Evolutionary conservation across 257 asterid species (phyloP), one percentile per base, ranked within the genome.

Genomic region (Salvia splendens): DNA sequence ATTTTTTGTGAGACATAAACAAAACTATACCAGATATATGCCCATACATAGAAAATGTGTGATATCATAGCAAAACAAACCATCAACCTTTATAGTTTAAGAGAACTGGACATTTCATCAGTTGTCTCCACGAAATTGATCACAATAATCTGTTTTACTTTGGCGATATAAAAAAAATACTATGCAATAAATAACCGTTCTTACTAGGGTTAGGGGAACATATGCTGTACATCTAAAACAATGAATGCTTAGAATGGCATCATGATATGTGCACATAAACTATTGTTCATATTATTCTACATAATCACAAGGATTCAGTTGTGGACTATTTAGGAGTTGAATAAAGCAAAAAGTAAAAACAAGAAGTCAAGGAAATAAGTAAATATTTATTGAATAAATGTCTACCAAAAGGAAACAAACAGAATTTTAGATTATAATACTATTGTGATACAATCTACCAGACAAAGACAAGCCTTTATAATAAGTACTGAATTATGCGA

Each of bases 81-180:
- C 48, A 61, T 74, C 69, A 55, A 47, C 38, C 24, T 17, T 54
- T 42, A 12, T 33, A 42, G 67, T 7, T 57, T 40, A 49, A 11
- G 63, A 62, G 63, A 62, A 45, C 20, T 14, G 20, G 28, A 61
- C 12, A 17, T 7, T 60, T 41, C 36, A 40, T 40, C 54, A 48
- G 7, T 48, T 17, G 10, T 33, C 33, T 47, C 6, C 8, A 14
- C 12, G 65, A 36, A 36, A 50, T 51, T 42, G 20, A 17, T 17
- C 20, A 0, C 20, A 17, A 17, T 17, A 17, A 17, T 17, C 20
- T 17, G 20, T 17, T 17, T 17, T 0, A 17, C 20, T 17, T 17
- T 1, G 20, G 20, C 20, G 1, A 17, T 17, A 17, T 17, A 17
- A 17, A 17, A 17, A 17, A 8, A 50, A 35, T 17, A n/a, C n/a